Evolutionary conservation across 2,329 filamentous ascomycete species (phyloP).

Genomic region (Sclerotinia glacialis): DNA sequence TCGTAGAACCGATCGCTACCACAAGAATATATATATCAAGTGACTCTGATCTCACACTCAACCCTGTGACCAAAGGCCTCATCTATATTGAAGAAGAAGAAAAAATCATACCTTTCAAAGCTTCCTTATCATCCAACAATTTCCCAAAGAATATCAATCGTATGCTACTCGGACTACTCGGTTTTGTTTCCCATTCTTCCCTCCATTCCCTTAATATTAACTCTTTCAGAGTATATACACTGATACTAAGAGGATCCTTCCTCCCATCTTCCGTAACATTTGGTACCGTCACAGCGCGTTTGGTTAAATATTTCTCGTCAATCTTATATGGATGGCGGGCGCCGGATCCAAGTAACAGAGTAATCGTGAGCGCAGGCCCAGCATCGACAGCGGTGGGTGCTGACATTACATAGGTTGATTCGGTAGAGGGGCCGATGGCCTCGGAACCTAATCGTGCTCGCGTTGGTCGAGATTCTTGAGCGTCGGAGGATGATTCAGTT

Average conservation of each 20-base stretch:
- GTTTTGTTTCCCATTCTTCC: constrained; percentile 84
- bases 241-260: constrained; percentile 82
- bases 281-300: constrained; percentile 74
- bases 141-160: constrained; percentile 89
- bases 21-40: background rate
- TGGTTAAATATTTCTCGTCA: constrained; percentile 78
- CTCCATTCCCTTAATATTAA: constrained; percentile 91
- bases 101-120: constrained; percentile 67
- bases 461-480: background rate
- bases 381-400: constrained; percentile 36
- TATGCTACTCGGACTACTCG: constrained; percentile 84
- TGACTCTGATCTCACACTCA: background rate
- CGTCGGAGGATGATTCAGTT: background rate
- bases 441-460: background rate
- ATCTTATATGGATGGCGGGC: constrained; percentile 87
- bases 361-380: constrained; percentile 63
- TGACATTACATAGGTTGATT: background rate
- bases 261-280: constrained; percentile 57
- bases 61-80: background rate
- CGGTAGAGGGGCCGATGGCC: constrained; percentile 8
- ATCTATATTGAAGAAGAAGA: background rate
- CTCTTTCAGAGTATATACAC: constrained; percentile 90
- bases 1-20: background rate
- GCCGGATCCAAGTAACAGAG: constrained; percentile 76
- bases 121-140: constrained; percentile 82